Evolutionary conservation across 306 rosid genomes (phyloP).

Genomic region (Acacia acuminata): DNA sequence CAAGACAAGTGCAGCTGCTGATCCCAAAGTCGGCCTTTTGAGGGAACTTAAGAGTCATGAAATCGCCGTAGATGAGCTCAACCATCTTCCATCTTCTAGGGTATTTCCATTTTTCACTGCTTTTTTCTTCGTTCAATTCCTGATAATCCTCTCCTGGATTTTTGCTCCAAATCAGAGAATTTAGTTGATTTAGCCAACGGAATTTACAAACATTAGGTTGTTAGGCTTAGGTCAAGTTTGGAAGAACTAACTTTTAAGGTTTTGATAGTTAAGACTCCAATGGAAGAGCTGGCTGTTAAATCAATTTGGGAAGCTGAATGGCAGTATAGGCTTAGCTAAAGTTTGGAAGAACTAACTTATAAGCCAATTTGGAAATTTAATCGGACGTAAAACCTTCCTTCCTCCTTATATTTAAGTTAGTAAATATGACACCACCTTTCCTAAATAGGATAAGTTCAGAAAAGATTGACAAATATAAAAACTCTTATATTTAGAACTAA

Average conservation of each 20-base stretch:
- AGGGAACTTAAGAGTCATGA: constrained; percentile 60
- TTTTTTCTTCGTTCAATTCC: neutral
- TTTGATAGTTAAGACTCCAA: neutral
- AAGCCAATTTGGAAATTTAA: neutral
- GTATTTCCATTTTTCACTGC: constrained; percentile 32
- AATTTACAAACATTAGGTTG: neutral
- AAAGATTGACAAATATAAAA: too few species aligned
- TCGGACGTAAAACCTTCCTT: neutral
- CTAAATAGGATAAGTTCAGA: too few species aligned
- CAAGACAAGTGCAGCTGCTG: constrained; percentile 4
- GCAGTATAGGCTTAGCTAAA: neutral
- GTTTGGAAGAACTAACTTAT: neutral
- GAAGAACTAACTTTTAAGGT: neutral
- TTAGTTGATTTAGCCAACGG: neutral
- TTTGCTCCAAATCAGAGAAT: neutral
- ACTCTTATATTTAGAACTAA: too few species aligned
- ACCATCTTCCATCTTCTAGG: constrained; percentile 56
- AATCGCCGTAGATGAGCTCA: constrained; percentile 77
- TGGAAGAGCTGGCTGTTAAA: neutral
- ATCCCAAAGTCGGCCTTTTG: constrained; percentile 22
- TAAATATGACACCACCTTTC: too few species aligned
- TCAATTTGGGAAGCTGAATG: neutral
- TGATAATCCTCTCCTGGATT: neutral
- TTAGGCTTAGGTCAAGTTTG: neutral
- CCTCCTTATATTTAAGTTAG: too few species aligned